Evolutionary conservation across 257 asterid genomes (phyloP).

Genomic region (Plectranthus barbatus): DNA sequence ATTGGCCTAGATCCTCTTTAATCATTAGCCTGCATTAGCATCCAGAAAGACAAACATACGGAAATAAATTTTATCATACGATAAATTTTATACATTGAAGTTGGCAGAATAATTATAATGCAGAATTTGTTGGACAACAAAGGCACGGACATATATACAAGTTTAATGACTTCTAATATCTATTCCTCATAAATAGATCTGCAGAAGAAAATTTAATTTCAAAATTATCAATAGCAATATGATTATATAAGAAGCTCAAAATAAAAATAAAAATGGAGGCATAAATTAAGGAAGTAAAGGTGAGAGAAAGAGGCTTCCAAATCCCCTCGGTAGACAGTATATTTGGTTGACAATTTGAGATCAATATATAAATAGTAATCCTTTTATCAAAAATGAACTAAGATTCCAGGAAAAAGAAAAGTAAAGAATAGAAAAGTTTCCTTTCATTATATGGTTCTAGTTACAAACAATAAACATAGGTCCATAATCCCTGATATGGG

Average conservation of each 20-base stretch:
- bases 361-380: too few species aligned
- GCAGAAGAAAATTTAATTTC: background rate
- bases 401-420: background rate
- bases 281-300: background rate
- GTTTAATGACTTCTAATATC: background rate
- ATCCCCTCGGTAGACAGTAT: background rate
- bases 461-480: background rate
- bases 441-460: too few species aligned
- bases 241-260: background rate
- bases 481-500: background rate
- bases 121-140: background rate
- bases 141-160: background rate
- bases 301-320: background rate
- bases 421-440: background rate
- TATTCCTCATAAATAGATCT: background rate
- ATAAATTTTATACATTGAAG: background rate
- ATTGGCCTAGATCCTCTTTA: slow-evolving; percentile 61
- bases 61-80: too few species aligned
- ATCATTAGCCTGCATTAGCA: slow-evolving; percentile 65
- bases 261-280: background rate
- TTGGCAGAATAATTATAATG: background rate
- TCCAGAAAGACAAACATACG: background rate
- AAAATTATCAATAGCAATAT: background rate
- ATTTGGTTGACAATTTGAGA: too few species aligned
- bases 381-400: too few species aligned